These are phyloP conservation scores for Pseudocercospora vitis DNA, from an alignment of 2,329 filamentous ascomycete species.

Conservation along the genomic window DNA sequence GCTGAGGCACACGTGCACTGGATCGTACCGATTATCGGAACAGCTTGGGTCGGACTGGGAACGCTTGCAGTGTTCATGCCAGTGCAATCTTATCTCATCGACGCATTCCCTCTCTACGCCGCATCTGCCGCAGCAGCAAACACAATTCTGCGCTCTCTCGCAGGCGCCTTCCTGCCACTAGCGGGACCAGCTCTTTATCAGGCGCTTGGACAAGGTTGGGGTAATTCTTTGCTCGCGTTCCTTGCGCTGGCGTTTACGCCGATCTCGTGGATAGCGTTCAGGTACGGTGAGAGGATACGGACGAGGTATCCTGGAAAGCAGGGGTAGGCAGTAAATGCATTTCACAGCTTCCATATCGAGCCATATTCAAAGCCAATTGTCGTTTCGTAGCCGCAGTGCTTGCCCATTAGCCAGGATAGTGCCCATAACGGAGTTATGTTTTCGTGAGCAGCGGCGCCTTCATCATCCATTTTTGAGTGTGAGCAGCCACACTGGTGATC, in stretches of 20 bases:
- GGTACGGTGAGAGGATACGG: slow-evolving; percentile 2
- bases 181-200: slow-evolving; percentile 15
- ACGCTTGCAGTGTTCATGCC: slow-evolving; percentile 60
- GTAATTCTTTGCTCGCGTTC: slow-evolving; percentile 12
- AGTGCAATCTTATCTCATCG: slow-evolving; percentile 60
- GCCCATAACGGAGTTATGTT: no score
- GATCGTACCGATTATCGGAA: slow-evolving; percentile 43
- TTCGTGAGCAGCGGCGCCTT: no score
- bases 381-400: no score
- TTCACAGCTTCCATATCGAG: no score
- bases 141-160: slow-evolving; percentile 53
- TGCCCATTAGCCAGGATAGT: no score
- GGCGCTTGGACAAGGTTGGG: slow-evolving; percentile 12
- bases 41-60: slow-evolving; percentile 58
- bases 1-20: slow-evolving; percentile 32
- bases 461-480: no score
- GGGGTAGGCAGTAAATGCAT: no score
- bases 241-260: slow-evolving; percentile 8
- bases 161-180: slow-evolving; percentile 15
- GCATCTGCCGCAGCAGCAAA: slow-evolving; percentile 57
- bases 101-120: slow-evolving; percentile 58
- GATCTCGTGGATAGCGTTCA: background rate
- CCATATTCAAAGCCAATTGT: no score
- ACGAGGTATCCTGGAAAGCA: slow-evolving; percentile 1
- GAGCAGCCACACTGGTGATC: no score